Conservation (phyloP, 1,139 yeast genomes). For the Groenewaldozyma auringiensis region DNA sequence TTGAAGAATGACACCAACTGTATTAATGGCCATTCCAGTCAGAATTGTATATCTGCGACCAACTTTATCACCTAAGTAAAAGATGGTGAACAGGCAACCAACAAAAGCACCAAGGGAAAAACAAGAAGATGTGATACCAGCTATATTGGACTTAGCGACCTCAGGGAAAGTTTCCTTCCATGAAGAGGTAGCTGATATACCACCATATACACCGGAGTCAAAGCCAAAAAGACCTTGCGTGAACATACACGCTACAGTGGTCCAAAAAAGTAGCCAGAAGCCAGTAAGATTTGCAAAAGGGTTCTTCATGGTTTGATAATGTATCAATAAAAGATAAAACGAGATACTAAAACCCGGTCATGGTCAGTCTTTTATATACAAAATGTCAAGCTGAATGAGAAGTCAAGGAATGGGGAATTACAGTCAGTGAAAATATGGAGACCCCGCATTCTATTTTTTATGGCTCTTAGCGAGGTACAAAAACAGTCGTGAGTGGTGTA, state of each 20-base stretch:
- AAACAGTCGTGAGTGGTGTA: too few species aligned
- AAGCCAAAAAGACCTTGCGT: slow-evolving; percentile 8
- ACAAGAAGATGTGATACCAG: slow-evolving; percentile 14
- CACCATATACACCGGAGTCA: slow-evolving; percentile 9
- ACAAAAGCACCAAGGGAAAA: slow-evolving; percentile 14
- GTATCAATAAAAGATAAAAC: too few species aligned
- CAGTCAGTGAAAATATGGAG: too few species aligned
- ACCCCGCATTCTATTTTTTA: too few species aligned
- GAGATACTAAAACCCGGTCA: too few species aligned
- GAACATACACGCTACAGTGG: slow-evolving; percentile 10
- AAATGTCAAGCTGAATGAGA: too few species aligned
- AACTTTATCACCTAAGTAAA: slow-evolving; percentile 50
- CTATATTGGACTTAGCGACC: slow-evolving; percentile 9
- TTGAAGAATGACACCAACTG: slow-evolving; percentile 58
- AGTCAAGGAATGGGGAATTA: too few species aligned
- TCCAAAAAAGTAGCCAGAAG: slow-evolving; percentile 11
- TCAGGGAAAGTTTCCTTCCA: slow-evolving; percentile 10
- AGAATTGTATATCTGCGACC: slow-evolving; percentile 64
- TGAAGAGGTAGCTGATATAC: slow-evolving; percentile 9
- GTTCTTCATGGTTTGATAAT: slow-evolving; percentile 7
- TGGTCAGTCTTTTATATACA: too few species aligned
- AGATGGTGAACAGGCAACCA: slow-evolving; percentile 35
- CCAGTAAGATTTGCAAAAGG: slow-evolving; percentile 9
- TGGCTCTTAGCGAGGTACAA: too few species aligned
- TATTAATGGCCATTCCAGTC: slow-evolving; percentile 49